Percentiles rank a stretch among this genome's conserved stretches.
phyloP scores from a whole-genome alignment of 2,329 filamentous ascomycete genomes.

The Fusarium beomiforme region DNA sequence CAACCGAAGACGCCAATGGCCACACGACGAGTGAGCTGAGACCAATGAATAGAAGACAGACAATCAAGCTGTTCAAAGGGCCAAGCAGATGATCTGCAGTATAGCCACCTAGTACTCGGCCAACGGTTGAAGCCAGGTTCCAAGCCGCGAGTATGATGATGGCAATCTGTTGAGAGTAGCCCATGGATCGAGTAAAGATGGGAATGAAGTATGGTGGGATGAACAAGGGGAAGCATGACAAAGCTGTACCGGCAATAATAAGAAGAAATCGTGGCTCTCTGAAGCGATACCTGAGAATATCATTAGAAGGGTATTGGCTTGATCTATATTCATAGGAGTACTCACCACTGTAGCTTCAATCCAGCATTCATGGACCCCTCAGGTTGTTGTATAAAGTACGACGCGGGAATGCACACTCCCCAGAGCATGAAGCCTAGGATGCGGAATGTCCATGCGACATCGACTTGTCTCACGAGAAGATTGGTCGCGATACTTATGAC shows the following conservation, averaged over 20 bases:
- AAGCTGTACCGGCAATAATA: slow-evolving; percentile 37
- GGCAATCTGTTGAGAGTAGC: slow-evolving; percentile 37
- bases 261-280: slow-evolving; percentile 39
- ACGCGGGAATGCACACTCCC: slow-evolving; percentile 44
- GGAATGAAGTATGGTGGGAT: slow-evolving; percentile 43
- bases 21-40: slow-evolving; percentile 43
- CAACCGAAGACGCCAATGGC: slow-evolving; percentile 42
- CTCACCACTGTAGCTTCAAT: slow-evolving; percentile 41
- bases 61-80: slow-evolving; percentile 43
- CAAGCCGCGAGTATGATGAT: slow-evolving; percentile 41
- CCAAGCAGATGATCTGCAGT: slow-evolving; percentile 40
- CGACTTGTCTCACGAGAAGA: slow-evolving; percentile 35
- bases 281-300: slow-evolving; percentile 39
- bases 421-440: slow-evolving; percentile 42
- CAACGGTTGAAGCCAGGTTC: slow-evolving; percentile 45
- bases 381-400: slow-evolving; percentile 40
- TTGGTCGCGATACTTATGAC: slow-evolving; percentile 43
- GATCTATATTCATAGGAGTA: fast-evolving
- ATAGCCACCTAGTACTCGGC: slow-evolving; percentile 41
- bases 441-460: slow-evolving; percentile 43
- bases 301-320: fast-evolving
- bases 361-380: slow-evolving; percentile 8
- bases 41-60: slow-evolving; percentile 41
- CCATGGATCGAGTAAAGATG: slow-evolving; percentile 39
- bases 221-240: slow-evolving; percentile 42